phyloP scores from a whole-genome alignment of 1,139 yeast genomes.

The Eremothecium cymbalariae region DNA sequence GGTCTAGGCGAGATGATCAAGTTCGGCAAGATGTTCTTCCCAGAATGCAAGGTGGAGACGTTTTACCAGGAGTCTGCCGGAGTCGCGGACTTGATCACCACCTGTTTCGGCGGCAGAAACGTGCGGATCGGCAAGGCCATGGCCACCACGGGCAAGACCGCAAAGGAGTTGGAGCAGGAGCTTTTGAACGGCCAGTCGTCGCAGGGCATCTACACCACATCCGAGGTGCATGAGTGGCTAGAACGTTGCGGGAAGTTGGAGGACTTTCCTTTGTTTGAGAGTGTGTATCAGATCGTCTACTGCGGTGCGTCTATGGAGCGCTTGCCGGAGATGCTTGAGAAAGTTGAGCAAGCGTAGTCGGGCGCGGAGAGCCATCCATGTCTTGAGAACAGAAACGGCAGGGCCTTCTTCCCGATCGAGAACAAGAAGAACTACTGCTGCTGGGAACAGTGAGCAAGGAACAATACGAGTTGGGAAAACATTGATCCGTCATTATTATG shows the following conservation, averaged over 20 bases:
- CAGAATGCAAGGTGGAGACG: slow-evolving; percentile 63
- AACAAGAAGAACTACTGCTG: no score
- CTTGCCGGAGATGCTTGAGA: slow-evolving; percentile 55
- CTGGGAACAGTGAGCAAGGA: no score
- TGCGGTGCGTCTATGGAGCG: slow-evolving; percentile 58
- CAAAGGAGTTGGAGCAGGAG: slow-evolving; percentile 72
- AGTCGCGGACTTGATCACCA: slow-evolving; percentile 92
- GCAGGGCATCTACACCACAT: slow-evolving; percentile 83
- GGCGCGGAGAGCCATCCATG: no score
- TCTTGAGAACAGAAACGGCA: no score
- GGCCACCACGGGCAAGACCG: slow-evolving; percentile 62
- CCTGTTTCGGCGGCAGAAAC: slow-evolving; percentile 95
- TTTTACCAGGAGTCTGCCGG: slow-evolving; percentile 92
- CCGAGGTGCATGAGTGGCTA: slow-evolving; percentile 83
- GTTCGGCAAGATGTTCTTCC: slow-evolving; percentile 70
- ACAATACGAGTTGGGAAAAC: no score
- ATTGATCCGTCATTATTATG: no score
- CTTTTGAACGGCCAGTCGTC: slow-evolving; percentile 89
- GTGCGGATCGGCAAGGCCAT: slow-evolving; percentile 77
- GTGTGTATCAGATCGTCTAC: slow-evolving; percentile 75
- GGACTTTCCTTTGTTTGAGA: slow-evolving; percentile 82
- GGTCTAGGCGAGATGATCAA: slow-evolving; percentile 81
- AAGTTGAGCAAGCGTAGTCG: no score
- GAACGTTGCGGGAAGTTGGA: slow-evolving; percentile 48
- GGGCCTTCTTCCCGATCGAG: no score